Base-by-base conservation (phyloP, 2,329 filamentous ascomycete species). In the Ilyonectria destructans region DNA sequence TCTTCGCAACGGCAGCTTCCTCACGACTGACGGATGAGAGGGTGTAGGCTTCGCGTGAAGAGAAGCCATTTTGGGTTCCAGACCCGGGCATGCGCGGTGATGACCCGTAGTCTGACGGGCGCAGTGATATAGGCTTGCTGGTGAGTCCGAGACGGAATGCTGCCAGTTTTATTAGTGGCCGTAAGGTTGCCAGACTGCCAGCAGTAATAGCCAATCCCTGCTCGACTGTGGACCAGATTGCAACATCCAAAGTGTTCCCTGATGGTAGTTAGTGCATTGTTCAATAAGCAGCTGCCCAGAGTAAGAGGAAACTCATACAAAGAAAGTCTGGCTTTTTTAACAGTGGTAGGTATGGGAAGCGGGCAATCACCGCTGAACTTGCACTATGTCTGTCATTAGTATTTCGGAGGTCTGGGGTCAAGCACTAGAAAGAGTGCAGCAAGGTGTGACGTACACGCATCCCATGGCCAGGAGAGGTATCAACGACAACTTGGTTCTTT, bases 401-500 rank as follows among this genome's bases (percentile, higher is more conserved):
- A 54, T 13, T 0, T 21, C 6, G 17, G 7, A 6, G 15, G 17
- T n/a, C 5, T 19, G 15, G 9, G 9, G 12, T 33, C n/a, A 43
- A n/a, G 15, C 17, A 2, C 31, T 33, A 9, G 31, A 9, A 33
- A 33, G 8, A 33, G 17, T 6, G 10, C 4, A 0, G 2, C 15
- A 43, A 7, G 3, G 8, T 8, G 6, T 3, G 13, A 75, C 77
- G 64, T 77, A 79, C 82, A 84, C 72, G 66, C 88, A 87, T 17
- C 87, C 90, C 78, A 90, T 82, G 3, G 84, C 84, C 35, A 91
- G 78, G 45, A 90, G 82, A 5, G 81, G 81, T 2, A 83, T 84
- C 29, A 90, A 76, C 0, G 85, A 80, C 3, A 81, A 46, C 72
- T 89, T 90, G 0, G 85, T 85, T 52, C 80, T 81, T 2, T 69